Evolutionary conservation across 2,329 filamentous ascomycete genomes (phyloP).

Genomic region (Cladobotryum mycophilum): DNA sequence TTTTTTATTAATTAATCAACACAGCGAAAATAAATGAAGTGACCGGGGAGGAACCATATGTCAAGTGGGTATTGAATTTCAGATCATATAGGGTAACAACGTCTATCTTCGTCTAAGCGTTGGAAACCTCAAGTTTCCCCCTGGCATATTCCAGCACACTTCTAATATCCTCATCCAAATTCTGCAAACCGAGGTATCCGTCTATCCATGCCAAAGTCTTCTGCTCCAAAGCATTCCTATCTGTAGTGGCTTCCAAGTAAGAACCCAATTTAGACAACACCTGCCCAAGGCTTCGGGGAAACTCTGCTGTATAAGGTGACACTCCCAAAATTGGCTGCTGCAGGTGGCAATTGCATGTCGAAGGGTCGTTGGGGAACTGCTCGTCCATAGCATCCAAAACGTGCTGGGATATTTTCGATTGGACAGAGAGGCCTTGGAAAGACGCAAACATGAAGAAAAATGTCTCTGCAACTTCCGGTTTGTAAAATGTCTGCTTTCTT

Average conservation of each 20-base stretch:
- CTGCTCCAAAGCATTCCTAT: constrained; percentile 39
- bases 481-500: constrained; percentile 68
- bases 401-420: constrained; percentile 63
- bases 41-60: too few relatives aligned
- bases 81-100: too few relatives aligned
- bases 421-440: constrained; percentile 61
- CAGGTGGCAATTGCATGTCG: constrained; percentile 65
- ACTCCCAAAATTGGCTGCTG: constrained; percentile 64
- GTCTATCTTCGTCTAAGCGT: not conserved
- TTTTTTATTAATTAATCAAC: too few relatives aligned
- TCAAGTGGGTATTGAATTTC: too few relatives aligned
- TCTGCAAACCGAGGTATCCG: constrained; percentile 40
- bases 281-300: constrained; percentile 63
- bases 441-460: constrained; percentile 76
- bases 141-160: constrained; percentile 50
- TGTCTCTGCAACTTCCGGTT: constrained; percentile 56
- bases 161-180: constrained; percentile 50
- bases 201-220: constrained; percentile 52
- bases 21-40: too few relatives aligned
- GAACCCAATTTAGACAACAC: constrained; percentile 57
- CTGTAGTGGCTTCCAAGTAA: constrained; percentile 37
- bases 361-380: constrained; percentile 52
- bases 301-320: constrained; percentile 57
- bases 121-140: constrained; percentile 19
- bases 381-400: constrained; percentile 60